Evolutionary conservation across 305 asterid species (phyloP), one percentile per base, ranked within the genome.

Genomic region (Fraxinus baroniana): DNA sequence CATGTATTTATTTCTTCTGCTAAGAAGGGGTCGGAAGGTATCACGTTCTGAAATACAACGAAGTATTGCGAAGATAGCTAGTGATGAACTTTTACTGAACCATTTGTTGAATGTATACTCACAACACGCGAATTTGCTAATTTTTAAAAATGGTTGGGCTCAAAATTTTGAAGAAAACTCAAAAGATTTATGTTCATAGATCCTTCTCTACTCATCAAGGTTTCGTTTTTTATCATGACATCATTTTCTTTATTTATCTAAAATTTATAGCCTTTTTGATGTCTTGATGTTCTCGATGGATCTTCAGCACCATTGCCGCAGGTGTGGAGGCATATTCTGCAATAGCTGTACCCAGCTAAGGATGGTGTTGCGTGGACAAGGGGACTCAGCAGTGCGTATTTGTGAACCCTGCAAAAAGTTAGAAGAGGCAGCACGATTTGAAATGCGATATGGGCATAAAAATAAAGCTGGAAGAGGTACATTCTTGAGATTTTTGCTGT

Each of bases 301-400:
- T 74, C 87, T 89, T 80, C 97, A 97, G 99, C 99, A 95, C 87
- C 99, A 97, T 79, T 95, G 99, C 88, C 97, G 98, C 57, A 91
- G 99, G 88, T 97, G 99, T 89, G 99, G 98, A 83, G 99, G 98
- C 62, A 77, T 97, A 82, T 97, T 97, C 83, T 95, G 98, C 79
- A 89, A 85, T 86, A 89, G 91, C 87, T 97, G 99, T 86, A 88
- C 97, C 81, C 95, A 90, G 88, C 97, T 91, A 83, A 89, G 99
- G 86, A 97, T 97, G 98, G 85, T 88, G 68, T 89, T 97, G 76
- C 97, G 99, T 26, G 98, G 99, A 81, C 98, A 97, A 90, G 99
- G 98, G 74, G 97, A 97, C 84, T 94, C 99, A 32, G 95, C 98
- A 0, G 98, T 97, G 78, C 98, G 98, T 26, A 93, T 97, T n/a